These are phyloP conservation scores for Tillandsia fasciculata DNA, from an alignment of 176 grass and related monocot genomes.

Conservation along the genomic window DNA sequence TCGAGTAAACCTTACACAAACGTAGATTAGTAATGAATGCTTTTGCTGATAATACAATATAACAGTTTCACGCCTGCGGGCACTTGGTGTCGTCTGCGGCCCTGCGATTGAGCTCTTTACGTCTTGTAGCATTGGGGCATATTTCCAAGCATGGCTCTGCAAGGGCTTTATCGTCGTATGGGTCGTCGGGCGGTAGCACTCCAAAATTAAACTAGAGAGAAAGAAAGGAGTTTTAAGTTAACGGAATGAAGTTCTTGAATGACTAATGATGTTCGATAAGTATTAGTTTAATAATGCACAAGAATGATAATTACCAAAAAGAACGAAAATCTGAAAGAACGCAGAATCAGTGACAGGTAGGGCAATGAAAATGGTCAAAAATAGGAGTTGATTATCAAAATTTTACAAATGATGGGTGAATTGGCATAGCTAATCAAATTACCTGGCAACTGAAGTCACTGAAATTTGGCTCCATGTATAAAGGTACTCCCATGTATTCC, in stretches of 20 bases:
- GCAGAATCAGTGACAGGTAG: too few relatives aligned
- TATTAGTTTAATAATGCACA: too few relatives aligned
- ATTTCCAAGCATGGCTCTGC: constrained; percentile 74
- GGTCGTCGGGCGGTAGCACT: constrained; percentile 33
- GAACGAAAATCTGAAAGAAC: too few relatives aligned
- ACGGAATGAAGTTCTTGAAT: neutral
- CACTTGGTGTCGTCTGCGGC: neutral
- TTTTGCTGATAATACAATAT: too few relatives aligned
- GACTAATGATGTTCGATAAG: neutral
- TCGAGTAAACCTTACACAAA: too few relatives aligned
- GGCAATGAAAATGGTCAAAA: too few relatives aligned
- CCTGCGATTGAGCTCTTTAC: constrained; percentile 27
- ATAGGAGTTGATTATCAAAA: too few relatives aligned
- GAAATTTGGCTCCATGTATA: constrained; percentile 94
- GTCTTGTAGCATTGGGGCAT: constrained; percentile 45
- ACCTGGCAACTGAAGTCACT: constrained; percentile 89
- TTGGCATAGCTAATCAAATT: neutral
- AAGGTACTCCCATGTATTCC: constrained; percentile 71
- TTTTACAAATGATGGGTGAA: neutral
- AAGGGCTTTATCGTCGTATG: constrained; percentile 47
- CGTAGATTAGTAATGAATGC: too few relatives aligned
- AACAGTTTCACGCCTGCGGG: neutral
- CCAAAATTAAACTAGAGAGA: constrained; percentile 75
- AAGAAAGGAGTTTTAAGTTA: neutral
- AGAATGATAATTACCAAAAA: too few relatives aligned